Evolutionary conservation across 352 stramenopile genomes (phyloP), one percentile per base, ranked within the genome.

Genomic region (Phytophthora pisi): DNA sequence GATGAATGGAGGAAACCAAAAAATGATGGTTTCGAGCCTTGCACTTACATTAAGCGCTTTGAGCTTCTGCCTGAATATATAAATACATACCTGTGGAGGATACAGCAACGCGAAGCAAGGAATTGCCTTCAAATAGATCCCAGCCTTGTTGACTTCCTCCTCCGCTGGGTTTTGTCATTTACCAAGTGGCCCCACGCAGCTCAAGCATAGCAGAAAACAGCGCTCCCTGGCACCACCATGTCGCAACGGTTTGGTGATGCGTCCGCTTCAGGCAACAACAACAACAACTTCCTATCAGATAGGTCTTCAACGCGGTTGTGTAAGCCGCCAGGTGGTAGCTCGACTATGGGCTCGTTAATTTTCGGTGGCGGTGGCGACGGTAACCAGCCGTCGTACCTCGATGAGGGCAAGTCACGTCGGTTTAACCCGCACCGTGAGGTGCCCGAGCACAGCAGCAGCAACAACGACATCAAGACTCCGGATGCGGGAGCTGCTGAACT

Each of bases 341-440:
- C 79, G 7, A 81, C 72, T 30, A 66, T 86, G 49, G 79, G 79
- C 43, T 84, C 79, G 18, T 55, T 88, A 43, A 78, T 88, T 62
- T 88, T 74, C 43, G 78, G 78, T 38, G 72, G 67, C 23, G 46
- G 59, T 23, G 62, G 68, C 10, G 62, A 58, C 18, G 24, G 68
- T 52, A 68, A 76, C 40, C 64, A 77, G 30, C 26, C 49, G 26
- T 84, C 73, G 26, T 87, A 82, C 64, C 70, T 86, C 55, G 81
- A 89, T 51, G 81, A 89, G 34, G 76, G 76, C 56, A 84, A 82
- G 57, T 75, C 76, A 11, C 78, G 81, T 40, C 81, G 81, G 13
- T 77, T 74, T 24, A 65, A 75, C 11, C 56, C 53, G 10, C 62
- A 68, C 1, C 57, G 57, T 26, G 51, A 78, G 43, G 65, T 26